Conservation (phyloP, 805 yeast species). For the Schizosaccharomyces octosporus region DNA sequence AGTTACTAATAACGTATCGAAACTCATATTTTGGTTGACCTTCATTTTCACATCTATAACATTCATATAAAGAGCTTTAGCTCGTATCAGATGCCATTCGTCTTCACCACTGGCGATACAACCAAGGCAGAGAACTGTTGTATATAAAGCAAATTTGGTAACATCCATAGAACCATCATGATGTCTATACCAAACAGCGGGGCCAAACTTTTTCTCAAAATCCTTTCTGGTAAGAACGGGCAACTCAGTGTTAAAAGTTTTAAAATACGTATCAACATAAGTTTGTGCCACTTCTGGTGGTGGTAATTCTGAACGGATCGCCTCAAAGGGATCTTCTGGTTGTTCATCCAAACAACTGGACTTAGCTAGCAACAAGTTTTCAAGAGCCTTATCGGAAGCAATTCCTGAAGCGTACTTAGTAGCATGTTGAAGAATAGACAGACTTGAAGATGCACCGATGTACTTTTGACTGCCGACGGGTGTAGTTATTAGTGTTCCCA, state of each 20-base stretch:
- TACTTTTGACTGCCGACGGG: background rate
- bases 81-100: background rate
- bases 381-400: background rate
- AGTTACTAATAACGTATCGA: constrained; percentile 6
- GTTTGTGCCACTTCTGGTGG: background rate
- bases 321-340: background rate
- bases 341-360: background rate
- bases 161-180: background rate
- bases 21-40: background rate
- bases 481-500: background rate
- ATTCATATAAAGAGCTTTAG: background rate
- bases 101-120: background rate
- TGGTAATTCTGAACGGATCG: background rate
- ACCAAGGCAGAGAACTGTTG: background rate
- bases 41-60: background rate
- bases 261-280: background rate
- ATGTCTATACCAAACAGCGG: background rate
- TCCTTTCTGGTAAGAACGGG: background rate
- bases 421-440: background rate
- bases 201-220: background rate
- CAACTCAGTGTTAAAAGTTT: background rate
- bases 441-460: background rate
- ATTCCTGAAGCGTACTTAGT: background rate
- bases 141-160: background rate
- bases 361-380: background rate